Conservation (phyloP, 2,329 filamentous ascomycete species). For the Byssochlamys sp. region DNA sequence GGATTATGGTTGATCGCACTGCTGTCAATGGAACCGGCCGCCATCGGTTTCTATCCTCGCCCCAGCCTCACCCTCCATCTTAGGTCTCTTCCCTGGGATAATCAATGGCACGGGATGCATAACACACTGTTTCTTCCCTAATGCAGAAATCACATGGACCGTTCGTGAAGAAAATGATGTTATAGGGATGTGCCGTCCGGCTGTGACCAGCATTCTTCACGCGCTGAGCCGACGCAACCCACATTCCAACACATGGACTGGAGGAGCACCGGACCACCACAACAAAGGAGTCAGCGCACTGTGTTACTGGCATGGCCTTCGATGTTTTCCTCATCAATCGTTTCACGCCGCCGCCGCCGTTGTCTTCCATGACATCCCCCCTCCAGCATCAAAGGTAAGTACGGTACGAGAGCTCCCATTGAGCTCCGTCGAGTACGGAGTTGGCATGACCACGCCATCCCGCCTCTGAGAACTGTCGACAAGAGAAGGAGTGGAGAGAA, state of each 20-base stretch:
- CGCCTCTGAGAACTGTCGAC: not conserved
- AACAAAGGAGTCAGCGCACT: conserved; percentile 19
- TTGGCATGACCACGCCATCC: not conserved
- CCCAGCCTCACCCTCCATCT: not conserved
- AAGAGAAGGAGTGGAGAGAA: not conserved
- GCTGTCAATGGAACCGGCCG: not conserved
- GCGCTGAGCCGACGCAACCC: conserved; percentile 16
- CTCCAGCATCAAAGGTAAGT: conserved; percentile 1
- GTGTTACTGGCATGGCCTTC: not conserved
- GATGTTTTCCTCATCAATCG: not conserved
- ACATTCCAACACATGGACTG: conserved; percentile 16
- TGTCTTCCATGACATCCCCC: not conserved
- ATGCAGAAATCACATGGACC: not conserved
- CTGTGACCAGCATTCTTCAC: conserved; percentile 22
- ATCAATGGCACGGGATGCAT: not conserved
- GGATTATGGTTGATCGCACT: not conserved
- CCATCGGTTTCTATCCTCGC: not conserved
- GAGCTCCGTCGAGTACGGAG: conserved; percentile 4
- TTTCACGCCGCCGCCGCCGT: not conserved
- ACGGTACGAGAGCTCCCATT: not conserved
- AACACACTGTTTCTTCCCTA: not conserved
- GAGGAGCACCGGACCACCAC: conserved; percentile 11
- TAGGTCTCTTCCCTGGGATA: not conserved
- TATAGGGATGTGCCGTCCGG: not conserved
- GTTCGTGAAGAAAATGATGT: not conserved